phyloP scores from a whole-genome alignment of 495 filamentous ascomycete genomes.

The Ramalina intermedia region DNA sequence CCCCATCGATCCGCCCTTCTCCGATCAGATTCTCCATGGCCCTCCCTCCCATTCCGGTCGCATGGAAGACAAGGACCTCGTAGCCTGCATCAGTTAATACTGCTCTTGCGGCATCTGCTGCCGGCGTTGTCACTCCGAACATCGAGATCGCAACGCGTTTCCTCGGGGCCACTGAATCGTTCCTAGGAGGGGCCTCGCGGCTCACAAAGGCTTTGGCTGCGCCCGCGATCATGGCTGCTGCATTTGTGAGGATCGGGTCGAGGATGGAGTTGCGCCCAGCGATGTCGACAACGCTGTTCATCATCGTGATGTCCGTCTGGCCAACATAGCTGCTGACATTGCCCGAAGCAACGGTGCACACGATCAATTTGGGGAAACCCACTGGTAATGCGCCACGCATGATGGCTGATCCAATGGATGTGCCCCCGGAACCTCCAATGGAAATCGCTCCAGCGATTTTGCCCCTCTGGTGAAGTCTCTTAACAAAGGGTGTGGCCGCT shows the following conservation, averaged over 20 bases:
- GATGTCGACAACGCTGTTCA: slow-evolving; percentile 57
- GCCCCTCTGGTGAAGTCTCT: slow-evolving; percentile 17
- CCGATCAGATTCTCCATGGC: slow-evolving; percentile 50
- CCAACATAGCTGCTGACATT: slow-evolving; percentile 43
- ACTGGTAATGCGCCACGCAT: slow-evolving; percentile 46
- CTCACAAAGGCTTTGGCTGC: slow-evolving; percentile 35
- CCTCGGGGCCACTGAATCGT: slow-evolving; percentile 20
- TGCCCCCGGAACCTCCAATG: slow-evolving; percentile 44
- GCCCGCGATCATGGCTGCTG: slow-evolving; percentile 41
- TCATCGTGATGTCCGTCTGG: slow-evolving; percentile 53
- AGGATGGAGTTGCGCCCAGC: slow-evolving; percentile 47
- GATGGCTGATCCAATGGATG: slow-evolving; percentile 36
- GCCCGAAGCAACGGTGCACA: slow-evolving; percentile 51
- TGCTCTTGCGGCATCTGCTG: slow-evolving; percentile 33
- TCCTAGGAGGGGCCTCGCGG: neutral
- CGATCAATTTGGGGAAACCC: slow-evolving; percentile 54
- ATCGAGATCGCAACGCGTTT: slow-evolving; percentile 47
- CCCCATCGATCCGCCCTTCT: slow-evolving; percentile 40
- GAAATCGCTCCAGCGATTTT: slow-evolving; percentile 40
- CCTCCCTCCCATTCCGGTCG: slow-evolving; percentile 49
- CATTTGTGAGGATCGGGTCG: slow-evolving; percentile 40
- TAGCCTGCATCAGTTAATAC: slow-evolving; percentile 28
- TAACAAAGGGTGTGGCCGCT: slow-evolving; percentile 23
- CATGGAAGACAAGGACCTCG: slow-evolving; percentile 55
- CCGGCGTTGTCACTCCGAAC: slow-evolving; percentile 61